These are phyloP conservation scores for Linum lewisii DNA, from an alignment of 345 rosid genomes.

Conservation along the genomic window DNA sequence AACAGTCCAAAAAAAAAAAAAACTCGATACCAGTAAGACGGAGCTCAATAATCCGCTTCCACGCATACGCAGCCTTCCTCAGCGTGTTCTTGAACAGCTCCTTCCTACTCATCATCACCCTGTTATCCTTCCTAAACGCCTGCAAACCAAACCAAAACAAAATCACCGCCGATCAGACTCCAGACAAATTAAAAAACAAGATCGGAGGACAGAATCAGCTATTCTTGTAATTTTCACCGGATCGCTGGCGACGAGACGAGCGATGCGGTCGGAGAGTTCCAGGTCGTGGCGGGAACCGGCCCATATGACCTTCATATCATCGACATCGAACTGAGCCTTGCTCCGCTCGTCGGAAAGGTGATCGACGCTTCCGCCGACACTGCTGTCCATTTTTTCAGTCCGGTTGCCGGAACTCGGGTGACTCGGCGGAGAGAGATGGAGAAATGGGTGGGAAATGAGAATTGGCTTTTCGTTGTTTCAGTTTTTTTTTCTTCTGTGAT, in stretches of 20 bases:
- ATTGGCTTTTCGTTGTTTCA: too few species aligned
- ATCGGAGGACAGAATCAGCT: neutral
- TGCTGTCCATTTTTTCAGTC: neutral
- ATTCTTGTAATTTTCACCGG: constrained; percentile 34
- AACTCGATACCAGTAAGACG: constrained; percentile 50
- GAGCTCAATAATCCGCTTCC: constrained; percentile 77
- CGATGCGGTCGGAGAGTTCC: constrained; percentile 71
- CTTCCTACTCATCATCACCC: constrained; percentile 62
- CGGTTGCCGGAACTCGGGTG: neutral
- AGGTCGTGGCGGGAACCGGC: constrained; percentile 77
- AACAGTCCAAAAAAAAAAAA: neutral
- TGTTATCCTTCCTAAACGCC: constrained; percentile 74
- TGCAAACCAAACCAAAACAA: constrained; percentile 12
- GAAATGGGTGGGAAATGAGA: neutral
- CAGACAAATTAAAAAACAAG: neutral
- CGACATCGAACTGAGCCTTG: constrained; percentile 74
- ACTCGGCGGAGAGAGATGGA: neutral
- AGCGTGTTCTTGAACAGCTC: constrained; percentile 83
- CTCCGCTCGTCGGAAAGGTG: constrained; percentile 62
- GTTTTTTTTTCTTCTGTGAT: too few species aligned
- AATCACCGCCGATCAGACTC: neutral
- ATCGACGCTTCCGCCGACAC: constrained; percentile 37
- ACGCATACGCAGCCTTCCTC: constrained; percentile 80
- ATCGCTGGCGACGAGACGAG: constrained; percentile 89
- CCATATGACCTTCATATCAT: constrained; percentile 92